Evolutionary conservation across 495 filamentous ascomycete species (phyloP), one percentile per base, ranked within the genome.

Genomic region (Pseudevernia furfuracea): DNA sequence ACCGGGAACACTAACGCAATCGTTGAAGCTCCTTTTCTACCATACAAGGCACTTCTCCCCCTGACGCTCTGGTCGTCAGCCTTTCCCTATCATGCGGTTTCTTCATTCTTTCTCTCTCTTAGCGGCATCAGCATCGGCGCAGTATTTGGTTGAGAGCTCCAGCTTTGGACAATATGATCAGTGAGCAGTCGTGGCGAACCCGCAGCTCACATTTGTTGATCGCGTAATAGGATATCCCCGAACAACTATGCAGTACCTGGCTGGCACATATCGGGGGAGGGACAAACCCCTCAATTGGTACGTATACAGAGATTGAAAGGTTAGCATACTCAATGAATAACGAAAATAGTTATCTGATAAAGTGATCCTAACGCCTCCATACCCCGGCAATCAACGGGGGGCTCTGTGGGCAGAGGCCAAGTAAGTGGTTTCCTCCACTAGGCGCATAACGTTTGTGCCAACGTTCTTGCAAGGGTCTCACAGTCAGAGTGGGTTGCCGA

Each of bases 301-400:
- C n/a, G 58, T 67, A 2, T 60, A 19, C 4, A 7, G 15, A 44
- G 3, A 49, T 60, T 68, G 12, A 21, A 32, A 9, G 5, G 17
- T 34, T 21, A 3, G 11, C 10, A 65, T 34, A 1, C 19, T 46
- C 39, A 4, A 36, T 14, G 36, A 14, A 49, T 59, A 37, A 59
- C 49, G 21, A 12, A 58, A 43, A n/a, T 44, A 82, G 79, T 83
- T 97, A 66, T 95, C 91, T 55, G 90, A 97, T 78, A 91, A 92
- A 73, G 64, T 97, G 61, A 90, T 98, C 71, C 80, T 98, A 57
- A 98, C 95, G 12, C 94, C 95, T 2, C 87, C 90, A 11, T 85
- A 83, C 59, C 92, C 93, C 14, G 94, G 94, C 53, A 94, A 94
- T 73, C 84, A 85, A 67, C 84, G 92, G 75, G 90, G 89, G 66